Evolutionary conservation across 257 asterid genomes (phyloP).

Genomic region (Lavandula angustifolia): DNA sequence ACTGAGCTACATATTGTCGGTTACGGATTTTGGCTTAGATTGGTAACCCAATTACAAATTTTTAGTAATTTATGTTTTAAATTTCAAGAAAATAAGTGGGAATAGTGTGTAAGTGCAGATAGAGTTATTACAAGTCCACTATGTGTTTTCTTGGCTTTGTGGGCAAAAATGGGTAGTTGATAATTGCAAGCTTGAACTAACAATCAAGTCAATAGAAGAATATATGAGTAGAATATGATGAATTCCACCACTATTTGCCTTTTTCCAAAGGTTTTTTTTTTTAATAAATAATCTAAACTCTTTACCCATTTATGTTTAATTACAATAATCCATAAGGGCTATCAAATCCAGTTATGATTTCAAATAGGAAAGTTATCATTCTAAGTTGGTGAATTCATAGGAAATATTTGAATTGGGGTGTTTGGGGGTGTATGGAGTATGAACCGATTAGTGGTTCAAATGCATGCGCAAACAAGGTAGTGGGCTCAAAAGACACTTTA

Average conservation of each 20-base stretch:
- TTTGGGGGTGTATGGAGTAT: neutral
- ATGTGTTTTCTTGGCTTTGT: conserved; percentile 32
- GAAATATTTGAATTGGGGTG: neutral
- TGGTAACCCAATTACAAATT: neutral
- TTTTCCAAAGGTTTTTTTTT: conserved; percentile 16
- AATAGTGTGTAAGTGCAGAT: conserved; percentile 23
- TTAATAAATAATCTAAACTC: neutral
- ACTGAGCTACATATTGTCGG: too few relatives aligned
- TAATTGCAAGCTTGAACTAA: conserved; percentile 47
- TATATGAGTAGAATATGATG: conserved; percentile 33
- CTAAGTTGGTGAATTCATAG: neutral
- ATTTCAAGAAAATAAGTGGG: neutral
- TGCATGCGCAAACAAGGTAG: conserved; percentile 24
- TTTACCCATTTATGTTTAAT: neutral
- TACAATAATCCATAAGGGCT: neutral
- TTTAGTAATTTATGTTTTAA: too few relatives aligned
- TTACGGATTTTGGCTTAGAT: neutral
- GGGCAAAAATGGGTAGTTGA: conserved; percentile 35
- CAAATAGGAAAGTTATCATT: too few relatives aligned
- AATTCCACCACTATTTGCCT: conserved; percentile 38
- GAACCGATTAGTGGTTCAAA: neutral
- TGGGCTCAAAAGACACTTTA: neutral
- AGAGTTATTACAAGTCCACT: conserved; percentile 40
- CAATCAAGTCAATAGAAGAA: conserved; percentile 29
- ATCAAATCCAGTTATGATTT: too few relatives aligned